These are phyloP conservation scores for Neurospora intermedia DNA, from an alignment of 495 filamentous ascomycete genomes.

Conservation along the genomic window DNA sequence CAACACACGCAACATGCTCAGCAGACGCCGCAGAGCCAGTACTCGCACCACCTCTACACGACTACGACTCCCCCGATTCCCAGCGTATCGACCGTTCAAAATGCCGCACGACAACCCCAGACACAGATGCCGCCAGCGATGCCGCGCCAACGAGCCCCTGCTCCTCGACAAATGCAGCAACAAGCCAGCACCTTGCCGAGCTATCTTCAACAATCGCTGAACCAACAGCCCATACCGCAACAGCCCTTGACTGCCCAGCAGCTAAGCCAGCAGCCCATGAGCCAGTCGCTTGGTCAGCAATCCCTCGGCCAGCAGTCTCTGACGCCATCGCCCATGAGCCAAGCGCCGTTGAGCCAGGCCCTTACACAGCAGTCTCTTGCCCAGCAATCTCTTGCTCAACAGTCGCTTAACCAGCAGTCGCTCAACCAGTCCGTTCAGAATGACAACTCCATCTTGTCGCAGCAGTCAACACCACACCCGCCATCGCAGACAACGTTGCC, in stretches of 20 bases:
- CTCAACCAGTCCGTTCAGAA: conserved; percentile 20
- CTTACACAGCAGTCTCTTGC: conserved; percentile 10
- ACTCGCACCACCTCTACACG: conserved; percentile 23
- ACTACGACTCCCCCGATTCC: conserved; percentile 26
- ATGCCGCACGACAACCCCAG: conserved; percentile 29
- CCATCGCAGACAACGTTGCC: conserved; percentile 18
- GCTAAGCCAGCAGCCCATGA: conserved; percentile 12
- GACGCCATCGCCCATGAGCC: conserved; percentile 1
- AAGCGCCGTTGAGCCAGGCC: conserved; percentile 13
- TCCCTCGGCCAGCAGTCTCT: conserved; percentile 7
- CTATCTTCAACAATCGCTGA: conserved; percentile 27
- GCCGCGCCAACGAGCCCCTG: conserved; percentile 27
- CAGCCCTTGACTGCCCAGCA: conserved; percentile 14
- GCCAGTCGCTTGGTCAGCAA: conserved; percentile 14
- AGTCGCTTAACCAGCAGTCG: conserved; percentile 15
- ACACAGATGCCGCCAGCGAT: conserved; percentile 22
- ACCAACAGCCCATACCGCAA: conserved; percentile 15
- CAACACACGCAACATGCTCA: conserved; percentile 8
- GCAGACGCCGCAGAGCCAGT: conserved; percentile 6
- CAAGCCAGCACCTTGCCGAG: conserved; percentile 11
- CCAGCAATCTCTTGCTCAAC: conserved; percentile 11
- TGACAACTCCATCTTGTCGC: conserved; percentile 20
- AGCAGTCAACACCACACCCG: conserved; percentile 17
- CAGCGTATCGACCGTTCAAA: conserved; percentile 24
- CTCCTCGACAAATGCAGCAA: conserved; percentile 24